A percentile compares a stretch with the other conserved stretches of the same genome.
phyloP scores from a whole-genome alignment of 768 basidiomycete genomes.

The Amanita jacksonii region DNA sequence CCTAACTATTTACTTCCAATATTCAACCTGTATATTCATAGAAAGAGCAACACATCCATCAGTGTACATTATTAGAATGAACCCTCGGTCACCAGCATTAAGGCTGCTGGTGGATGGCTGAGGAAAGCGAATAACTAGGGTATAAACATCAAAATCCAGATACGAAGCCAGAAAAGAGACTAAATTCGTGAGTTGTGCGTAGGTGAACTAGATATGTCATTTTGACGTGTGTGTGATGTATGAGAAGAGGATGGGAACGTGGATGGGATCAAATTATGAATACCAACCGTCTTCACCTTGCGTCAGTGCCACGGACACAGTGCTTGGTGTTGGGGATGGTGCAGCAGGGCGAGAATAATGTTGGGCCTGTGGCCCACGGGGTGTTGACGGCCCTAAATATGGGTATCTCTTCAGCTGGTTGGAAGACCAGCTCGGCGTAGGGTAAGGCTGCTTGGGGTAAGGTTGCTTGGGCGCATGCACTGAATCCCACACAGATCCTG shows the following conservation, averaged over 20 bases:
- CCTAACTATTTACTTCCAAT: not conserved
- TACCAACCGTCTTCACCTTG: constrained; percentile 75
- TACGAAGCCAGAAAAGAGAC: not conserved
- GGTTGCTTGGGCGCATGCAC: constrained; percentile 37
- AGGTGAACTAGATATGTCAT: not conserved
- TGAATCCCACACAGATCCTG: constrained; percentile 64
- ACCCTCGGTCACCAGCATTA: not conserved
- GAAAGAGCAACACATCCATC: constrained; percentile 2
- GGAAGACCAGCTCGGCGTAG: constrained; percentile 9
- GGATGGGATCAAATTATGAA: constrained; percentile 28
- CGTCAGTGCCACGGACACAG: constrained; percentile 62
- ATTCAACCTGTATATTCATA: constrained; percentile 8
- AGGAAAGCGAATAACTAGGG: not conserved
- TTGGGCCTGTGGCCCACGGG: constrained; percentile 23
- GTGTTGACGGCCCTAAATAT: constrained; percentile 25
- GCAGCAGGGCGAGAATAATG: constrained; percentile 23
- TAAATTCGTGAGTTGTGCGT: not conserved
- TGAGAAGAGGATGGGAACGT: not conserved
- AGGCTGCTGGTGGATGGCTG: not conserved
- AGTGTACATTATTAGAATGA: not conserved
- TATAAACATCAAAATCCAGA: not conserved
- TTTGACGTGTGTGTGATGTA: too few relatives aligned
- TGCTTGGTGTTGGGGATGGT: constrained; percentile 71
- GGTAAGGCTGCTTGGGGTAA: constrained; percentile 20
- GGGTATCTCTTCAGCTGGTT: constrained; percentile 23